phyloP scores from a whole-genome alignment of 2,329 filamentous ascomycete species.

The Dendryphion nanum region DNA sequence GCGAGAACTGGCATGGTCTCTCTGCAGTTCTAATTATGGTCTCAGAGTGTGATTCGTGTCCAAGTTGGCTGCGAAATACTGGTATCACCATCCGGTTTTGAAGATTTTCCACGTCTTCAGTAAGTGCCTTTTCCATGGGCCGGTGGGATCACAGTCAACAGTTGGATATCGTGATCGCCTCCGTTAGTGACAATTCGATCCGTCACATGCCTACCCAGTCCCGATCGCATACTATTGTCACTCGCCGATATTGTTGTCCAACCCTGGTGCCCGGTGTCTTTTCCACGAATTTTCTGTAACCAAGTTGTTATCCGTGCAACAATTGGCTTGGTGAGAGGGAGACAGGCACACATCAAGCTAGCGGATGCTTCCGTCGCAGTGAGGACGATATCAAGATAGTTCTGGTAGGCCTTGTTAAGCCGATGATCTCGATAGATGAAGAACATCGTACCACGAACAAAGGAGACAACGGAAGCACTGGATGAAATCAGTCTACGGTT shows the following conservation, averaged over 20 bases:
- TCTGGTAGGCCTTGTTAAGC: background rate
- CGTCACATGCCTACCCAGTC: too few species aligned
- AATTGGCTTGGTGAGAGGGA: background rate
- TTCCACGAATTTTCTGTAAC: conserved; percentile 1
- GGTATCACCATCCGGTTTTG: background rate
- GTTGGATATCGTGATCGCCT: conserved; percentile 8
- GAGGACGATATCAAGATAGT: background rate
- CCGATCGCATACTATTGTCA: background rate
- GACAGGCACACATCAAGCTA: background rate
- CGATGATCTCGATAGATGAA: conserved; percentile 6
- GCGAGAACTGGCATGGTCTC: too few species aligned
- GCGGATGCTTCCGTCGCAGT: background rate
- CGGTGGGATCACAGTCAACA: conserved; percentile 1
- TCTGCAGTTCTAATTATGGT: too few species aligned
- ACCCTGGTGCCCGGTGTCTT: conserved; percentile 5
- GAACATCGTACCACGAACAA: conserved; percentile 7
- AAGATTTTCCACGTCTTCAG: background rate
- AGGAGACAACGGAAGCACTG: conserved; percentile 9
- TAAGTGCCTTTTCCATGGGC: background rate
- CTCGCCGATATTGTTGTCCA: conserved; percentile 5
- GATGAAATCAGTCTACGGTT: background rate
- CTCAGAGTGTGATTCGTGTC: too few species aligned
- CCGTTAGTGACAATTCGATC: conserved; percentile 1
- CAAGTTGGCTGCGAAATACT: too few species aligned
- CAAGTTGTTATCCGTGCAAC: conserved; percentile 4